Conservation (phyloP, 257 asterid species). For the Ehretia macrophylla region DNA sequence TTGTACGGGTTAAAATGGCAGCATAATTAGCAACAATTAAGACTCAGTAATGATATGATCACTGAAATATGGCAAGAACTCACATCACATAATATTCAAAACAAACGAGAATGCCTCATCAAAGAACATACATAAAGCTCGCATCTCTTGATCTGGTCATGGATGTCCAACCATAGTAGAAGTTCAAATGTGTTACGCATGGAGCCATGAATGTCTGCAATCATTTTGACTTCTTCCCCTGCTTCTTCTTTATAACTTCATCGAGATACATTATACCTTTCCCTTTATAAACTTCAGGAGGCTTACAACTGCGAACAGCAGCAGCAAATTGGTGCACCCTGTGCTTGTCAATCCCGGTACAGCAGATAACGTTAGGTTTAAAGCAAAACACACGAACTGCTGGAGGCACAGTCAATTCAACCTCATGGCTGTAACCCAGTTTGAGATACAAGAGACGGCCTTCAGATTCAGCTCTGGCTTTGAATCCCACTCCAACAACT, state of each 20-base stretch:
- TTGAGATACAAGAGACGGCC: slow-evolving; percentile 68
- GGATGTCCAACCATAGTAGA: neutral
- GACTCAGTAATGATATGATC: too few species aligned
- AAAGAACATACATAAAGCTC: neutral
- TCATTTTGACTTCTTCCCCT: slow-evolving; percentile 63
- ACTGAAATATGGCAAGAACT: neutral
- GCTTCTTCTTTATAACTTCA: slow-evolving; percentile 68
- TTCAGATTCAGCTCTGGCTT: slow-evolving; percentile 75
- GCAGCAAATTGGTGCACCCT: slow-evolving; percentile 68
- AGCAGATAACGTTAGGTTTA: slow-evolving; percentile 51
- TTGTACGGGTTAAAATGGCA: neutral
- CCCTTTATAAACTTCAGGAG: slow-evolving; percentile 68
- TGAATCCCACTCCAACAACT: slow-evolving; percentile 81
- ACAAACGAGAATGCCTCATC: neutral
- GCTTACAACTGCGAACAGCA: slow-evolving; percentile 58
- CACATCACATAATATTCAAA: neutral
- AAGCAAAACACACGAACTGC: slow-evolving; percentile 68
- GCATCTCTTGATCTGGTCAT: neutral
- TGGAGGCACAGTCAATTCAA: slow-evolving; percentile 54
- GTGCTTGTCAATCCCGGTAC: slow-evolving; percentile 72
- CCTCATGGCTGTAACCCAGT: slow-evolving; percentile 74
- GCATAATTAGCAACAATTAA: neutral
- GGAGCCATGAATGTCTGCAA: slow-evolving; percentile 9
- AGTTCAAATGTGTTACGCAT: neutral
- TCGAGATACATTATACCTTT: slow-evolving; percentile 69